Evolutionary conservation across 352 stramenopile species (phyloP).

Genomic region (Phytophthora cryptogea): DNA sequence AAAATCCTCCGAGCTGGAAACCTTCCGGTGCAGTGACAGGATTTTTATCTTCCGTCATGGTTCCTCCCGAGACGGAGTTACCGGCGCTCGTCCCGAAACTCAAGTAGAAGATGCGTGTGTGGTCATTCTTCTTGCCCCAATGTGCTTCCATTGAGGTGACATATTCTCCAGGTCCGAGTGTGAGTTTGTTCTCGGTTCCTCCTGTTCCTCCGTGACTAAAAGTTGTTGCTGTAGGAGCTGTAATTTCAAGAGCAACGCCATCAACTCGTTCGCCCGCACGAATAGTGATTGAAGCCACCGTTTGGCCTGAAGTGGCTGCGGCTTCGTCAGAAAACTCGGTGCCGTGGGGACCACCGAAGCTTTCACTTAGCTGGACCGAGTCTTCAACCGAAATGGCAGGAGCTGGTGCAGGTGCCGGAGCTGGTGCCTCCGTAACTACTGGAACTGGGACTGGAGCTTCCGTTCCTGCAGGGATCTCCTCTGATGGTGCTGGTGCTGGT

Average conservation of each 20-base stretch:
- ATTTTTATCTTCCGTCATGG: not conserved
- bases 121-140: slow-evolving; percentile 8
- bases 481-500: no score
- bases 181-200: slow-evolving; percentile 1
- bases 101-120: slow-evolving; percentile 13
- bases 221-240: not conserved
- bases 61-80: slow-evolving; percentile 8
- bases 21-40: not conserved
- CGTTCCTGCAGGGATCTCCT: not conserved
- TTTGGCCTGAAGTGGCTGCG: no score
- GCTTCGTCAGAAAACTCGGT: slow-evolving; percentile 14
- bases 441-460: not conserved
- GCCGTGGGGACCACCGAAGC: slow-evolving; percentile 18
- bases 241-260: slow-evolving; percentile 2
- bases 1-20: not conserved
- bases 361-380: slow-evolving; percentile 21
- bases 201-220: slow-evolving; percentile 11
- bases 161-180: slow-evolving; percentile 1
- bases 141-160: slow-evolving; percentile 14
- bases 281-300: slow-evolving; percentile 8
- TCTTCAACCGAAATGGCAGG: not conserved
- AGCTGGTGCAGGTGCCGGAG: not conserved
- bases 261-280: slow-evolving; percentile 7
- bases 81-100: slow-evolving; percentile 12
- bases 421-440: not conserved